phyloP scores from a whole-genome alignment of 371 early-diverging fungal genomes.

The Mucor irregularis region DNA sequence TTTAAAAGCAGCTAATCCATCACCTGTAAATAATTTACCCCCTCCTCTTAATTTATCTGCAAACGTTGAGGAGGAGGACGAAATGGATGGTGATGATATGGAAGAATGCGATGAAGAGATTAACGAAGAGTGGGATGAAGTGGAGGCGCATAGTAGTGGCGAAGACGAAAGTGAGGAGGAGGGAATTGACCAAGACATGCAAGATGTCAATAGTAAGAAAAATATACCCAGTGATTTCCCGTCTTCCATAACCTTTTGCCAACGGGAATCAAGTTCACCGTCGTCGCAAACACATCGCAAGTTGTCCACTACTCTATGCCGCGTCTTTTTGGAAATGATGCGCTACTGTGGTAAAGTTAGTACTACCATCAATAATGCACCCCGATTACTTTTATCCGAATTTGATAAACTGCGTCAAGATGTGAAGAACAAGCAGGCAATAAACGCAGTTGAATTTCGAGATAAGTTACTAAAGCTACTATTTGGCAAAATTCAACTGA shows the following conservation, averaged over 20 bases:
- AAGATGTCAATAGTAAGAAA: not conserved
- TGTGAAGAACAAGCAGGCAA: not conserved
- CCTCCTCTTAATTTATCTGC: not conserved
- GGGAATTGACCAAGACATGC: not conserved
- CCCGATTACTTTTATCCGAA: slow-evolving; percentile 13
- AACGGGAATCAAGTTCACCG: not conserved
- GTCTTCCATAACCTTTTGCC: too few species aligned
- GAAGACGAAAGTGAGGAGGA: not conserved
- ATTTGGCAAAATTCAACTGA: slow-evolving; percentile 39
- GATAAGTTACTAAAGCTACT: slow-evolving; percentile 26
- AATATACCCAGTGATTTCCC: slow-evolving; percentile 3
- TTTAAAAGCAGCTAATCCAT: slow-evolving; percentile 5
- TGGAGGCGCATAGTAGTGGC: too few species aligned
- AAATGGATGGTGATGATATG: not conserved
- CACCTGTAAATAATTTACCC: too few species aligned
- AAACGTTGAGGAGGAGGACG: not conserved
- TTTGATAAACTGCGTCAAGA: slow-evolving; percentile 22
- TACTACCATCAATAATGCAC: slow-evolving; percentile 2
- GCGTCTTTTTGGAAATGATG: slow-evolving; percentile 8
- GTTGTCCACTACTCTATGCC: slow-evolving; percentile 6
- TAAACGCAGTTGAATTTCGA: slow-evolving; percentile 15
- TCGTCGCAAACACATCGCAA: not conserved
- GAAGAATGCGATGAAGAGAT: not conserved
- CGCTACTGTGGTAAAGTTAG: slow-evolving; percentile 1
- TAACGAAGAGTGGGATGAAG: not conserved